phyloP scores from a whole-genome alignment of 345 rosid species.

The Diplotaxis tenuifolia region DNA sequence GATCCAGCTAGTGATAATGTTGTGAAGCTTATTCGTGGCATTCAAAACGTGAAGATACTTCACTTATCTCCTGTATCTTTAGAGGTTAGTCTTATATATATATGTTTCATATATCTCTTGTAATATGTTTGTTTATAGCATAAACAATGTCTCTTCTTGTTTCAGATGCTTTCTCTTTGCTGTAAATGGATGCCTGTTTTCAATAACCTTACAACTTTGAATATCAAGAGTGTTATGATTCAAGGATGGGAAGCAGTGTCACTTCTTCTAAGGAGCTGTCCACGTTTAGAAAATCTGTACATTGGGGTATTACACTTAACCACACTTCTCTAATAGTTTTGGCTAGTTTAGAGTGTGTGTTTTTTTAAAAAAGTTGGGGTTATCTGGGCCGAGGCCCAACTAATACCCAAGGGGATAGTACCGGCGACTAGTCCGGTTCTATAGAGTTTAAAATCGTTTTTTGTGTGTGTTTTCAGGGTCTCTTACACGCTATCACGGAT shows the following conservation, averaged over 20 bases:
- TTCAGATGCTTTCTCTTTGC: constrained; percentile 23
- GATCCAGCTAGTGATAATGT: neutral
- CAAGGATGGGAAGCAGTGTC: constrained; percentile 38
- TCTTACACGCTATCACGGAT: constrained; percentile 6
- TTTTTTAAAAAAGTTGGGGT: neutral
- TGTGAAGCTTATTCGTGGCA: constrained; percentile 16
- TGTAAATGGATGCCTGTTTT: neutral
- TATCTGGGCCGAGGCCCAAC: too few relatives aligned
- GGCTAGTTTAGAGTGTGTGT: neutral
- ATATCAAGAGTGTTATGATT: neutral
- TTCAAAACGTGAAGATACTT: constrained; percentile 8
- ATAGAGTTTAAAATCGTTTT: neutral
- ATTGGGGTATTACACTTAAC: constrained; percentile 14
- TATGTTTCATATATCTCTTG: neutral
- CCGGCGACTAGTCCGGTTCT: too few relatives aligned
- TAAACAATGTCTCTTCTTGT: neutral
- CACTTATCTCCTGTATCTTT: neutral
- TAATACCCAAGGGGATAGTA: too few relatives aligned
- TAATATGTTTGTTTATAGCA: neutral
- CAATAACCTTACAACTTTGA: neutral
- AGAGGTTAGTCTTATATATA: constrained; percentile 15
- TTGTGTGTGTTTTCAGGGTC: constrained; percentile 4
- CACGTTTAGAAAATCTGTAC: neutral
- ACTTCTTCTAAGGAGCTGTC: constrained; percentile 21
- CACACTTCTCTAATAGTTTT: constrained; percentile 5